Base-by-base conservation (phyloP, 2,329 filamentous ascomycete genomes). In the Colletotrichum camelliae region DNA sequence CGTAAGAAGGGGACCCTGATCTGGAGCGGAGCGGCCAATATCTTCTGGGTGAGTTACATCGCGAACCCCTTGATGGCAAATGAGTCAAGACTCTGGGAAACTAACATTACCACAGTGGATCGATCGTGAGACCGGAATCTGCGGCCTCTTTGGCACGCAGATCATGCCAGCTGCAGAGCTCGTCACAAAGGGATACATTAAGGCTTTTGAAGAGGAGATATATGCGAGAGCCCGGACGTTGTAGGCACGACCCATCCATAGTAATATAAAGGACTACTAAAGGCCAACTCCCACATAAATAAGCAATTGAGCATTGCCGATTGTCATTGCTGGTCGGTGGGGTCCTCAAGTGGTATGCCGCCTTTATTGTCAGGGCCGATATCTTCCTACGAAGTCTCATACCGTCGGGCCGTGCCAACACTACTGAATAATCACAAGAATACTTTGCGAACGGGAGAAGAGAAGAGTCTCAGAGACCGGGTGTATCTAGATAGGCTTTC, bases 21-120 rank as follows among this genome's bases (percentile, higher is more conserved):
- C 4, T 89, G 88, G 88, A 81, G 84, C 62, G 88, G 88, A 1
- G 83, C 86, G 72, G 81, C 85, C 10, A 89, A 89, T 80, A 77
- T 86, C 5, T 83, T 84, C 27, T 90, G 88, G 88, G 84, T 85
- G 76, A 78, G 87, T 79, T 79, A 77, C 15, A 12, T 39, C 21
- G 3, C 39, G 13, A 52, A 1, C 18, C 18, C 6, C 27, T 62
- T 5, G 18, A 16, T 13, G 16, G 13, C 8, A 21, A 37, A 16
- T n/a, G 5, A 2, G n/a, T 4, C 4, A 39, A 24, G 27, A 58
- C 2, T 24, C 1, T 31, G 4, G 13, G 2, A 43, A 52, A 29
- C 69, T 72, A 13, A 60, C 43, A 24, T 58, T 37, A 33, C n/a
- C 8, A 16, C 0, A 83, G 80, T 81, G 80, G 71, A 76, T 84